Base-by-base conservation (phyloP, 768 basidiomycete species). In the Agrocybe chaxingu region DNA sequence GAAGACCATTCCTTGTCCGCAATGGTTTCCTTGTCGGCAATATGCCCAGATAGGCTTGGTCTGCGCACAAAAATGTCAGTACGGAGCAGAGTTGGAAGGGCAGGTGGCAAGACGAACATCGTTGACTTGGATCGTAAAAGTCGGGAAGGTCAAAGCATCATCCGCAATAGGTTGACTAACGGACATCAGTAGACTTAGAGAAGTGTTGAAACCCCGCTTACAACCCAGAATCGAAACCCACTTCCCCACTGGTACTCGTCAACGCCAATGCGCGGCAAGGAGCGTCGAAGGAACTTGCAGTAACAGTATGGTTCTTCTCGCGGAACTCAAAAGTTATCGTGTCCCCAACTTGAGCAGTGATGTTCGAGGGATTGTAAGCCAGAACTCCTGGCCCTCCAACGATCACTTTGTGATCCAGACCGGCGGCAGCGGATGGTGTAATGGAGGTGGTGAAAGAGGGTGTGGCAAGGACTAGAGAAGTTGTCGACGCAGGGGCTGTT, bases 1-100 rank as follows among this genome's bases (percentile, higher is more conserved):
- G 65, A 82, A 82, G 44, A 83, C 80, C 83, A 84, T 84, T 42
- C 82, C 82, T 39, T 66, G 60, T 0, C 72, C 73, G 58, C 82
- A 84, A 61, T 85, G 82, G 38, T 57, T 63, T 2, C 53, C 43
- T 57, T 81, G 80, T 1, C 66, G 66, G 61, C 82, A 82, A 66
- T 75, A 81, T 2, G 66, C 75, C 82, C 79, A 83, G 56, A 83
- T 71, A 2, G 80, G 81, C 11, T 65, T 60, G 10, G 77, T 78
- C 78, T 80, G 47, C 48, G 11, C 42, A 53, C 16, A 34, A 42
- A 31, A 41, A 30, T 50, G 8, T 46, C 13, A 50, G 34, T 39
- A 11, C 45, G 8, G 47, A 38, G 38, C 44, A 7, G 12, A 42
- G 18, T 4, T 40, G 32, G 40, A 39, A 50, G 24, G 24, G 24